Base-by-base conservation (phyloP, 208 protist genomes). In the Leishmania aethiopica region DNA sequence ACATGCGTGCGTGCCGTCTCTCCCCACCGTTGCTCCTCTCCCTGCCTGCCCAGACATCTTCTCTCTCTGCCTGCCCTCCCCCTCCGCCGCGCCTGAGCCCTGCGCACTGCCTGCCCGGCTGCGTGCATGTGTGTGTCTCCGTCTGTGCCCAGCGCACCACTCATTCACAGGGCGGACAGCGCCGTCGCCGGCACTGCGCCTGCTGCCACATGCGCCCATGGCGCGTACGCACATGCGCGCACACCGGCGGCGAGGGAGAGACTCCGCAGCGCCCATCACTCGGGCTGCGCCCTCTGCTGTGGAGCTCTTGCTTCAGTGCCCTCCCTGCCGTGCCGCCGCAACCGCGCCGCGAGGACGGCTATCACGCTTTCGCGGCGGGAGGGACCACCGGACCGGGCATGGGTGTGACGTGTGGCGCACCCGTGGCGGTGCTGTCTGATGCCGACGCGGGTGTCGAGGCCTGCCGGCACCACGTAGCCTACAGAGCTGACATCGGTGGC, bases 141-240 rank as follows among this genome's bases (percentile, higher is more conserved):
- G n/a, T n/a, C n/a, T n/a, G n/a, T n/a, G n/a, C n/a, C n/a, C n/a
- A n/a, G n/a, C n/a, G n/a, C n/a, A n/a, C n/a, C n/a, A n/a, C n/a
- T n/a, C n/a, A n/a, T n/a, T n/a, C n/a, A n/a, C n/a, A 15, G n/a
- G 28, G 10, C 37, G 22, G 60, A 19, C n/a, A 1, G 25, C 15
- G 10, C n/a, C n/a, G 60, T 5, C 60, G 28, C 28, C 60, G 0
- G 28, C 60, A 19, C 28, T 66, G 22, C 28, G 60, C 37, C 60
- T 17, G n/a, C n/a, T 66, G 22, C n/a, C 60, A 6, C n/a, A 3
- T 13, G 28, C n/a, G n/a, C 60, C 1, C 10, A 35, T 13, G 25
- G 35, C 57, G 73, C 62, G 15, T 28, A 69, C 57, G 74, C 19
- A 64, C 49, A 71, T 35, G 72, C 75, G n/a, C 32, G 67, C n/a